phyloP scores from a whole-genome alignment of 495 filamentous ascomycete species.

The Penicillium coprophilum region DNA sequence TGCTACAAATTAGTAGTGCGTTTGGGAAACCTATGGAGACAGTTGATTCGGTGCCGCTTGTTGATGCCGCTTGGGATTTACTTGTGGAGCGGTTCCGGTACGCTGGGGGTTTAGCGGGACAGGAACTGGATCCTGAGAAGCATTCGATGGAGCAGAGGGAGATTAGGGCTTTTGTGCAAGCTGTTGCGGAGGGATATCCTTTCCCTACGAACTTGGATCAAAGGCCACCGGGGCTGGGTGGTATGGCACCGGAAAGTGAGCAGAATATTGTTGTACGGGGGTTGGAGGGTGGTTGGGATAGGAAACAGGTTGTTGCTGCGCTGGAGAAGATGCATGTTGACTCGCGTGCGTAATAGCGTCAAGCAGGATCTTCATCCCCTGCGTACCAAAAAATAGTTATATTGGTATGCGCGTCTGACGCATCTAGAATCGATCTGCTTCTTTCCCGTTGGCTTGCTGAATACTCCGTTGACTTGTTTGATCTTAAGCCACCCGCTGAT shows the following conservation, averaged over 20 bases:
- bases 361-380: not conserved
- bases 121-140: slow-evolving; percentile 26
- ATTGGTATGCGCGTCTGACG: not conserved
- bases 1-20: slow-evolving; percentile 54
- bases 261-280: slow-evolving; percentile 48
- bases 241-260: slow-evolving; percentile 57
- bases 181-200: slow-evolving; percentile 55
- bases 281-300: slow-evolving; percentile 39
- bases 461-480: not conserved
- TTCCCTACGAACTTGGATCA: slow-evolving; percentile 58
- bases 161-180: slow-evolving; percentile 37
- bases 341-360: slow-evolving; percentile 29
- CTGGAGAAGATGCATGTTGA: slow-evolving; percentile 39
- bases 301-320: slow-evolving; percentile 34
- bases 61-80: slow-evolving; percentile 42
- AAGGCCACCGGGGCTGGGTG: slow-evolving; percentile 46
- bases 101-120: slow-evolving; percentile 30
- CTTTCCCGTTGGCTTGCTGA: not conserved
- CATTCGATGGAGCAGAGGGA: slow-evolving; percentile 13
- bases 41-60: slow-evolving; percentile 46
- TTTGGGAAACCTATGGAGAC: slow-evolving; percentile 61
- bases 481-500: slow-evolving; percentile 7
- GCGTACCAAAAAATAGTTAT: not conserved
- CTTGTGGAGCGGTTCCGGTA: slow-evolving; percentile 31
- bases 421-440: not conserved